Percentiles rank a stretch among this genome's conserved stretches.
phyloP scores from a whole-genome alignment of 257 asterid genomes.

The Coffea eugenioides region DNA sequence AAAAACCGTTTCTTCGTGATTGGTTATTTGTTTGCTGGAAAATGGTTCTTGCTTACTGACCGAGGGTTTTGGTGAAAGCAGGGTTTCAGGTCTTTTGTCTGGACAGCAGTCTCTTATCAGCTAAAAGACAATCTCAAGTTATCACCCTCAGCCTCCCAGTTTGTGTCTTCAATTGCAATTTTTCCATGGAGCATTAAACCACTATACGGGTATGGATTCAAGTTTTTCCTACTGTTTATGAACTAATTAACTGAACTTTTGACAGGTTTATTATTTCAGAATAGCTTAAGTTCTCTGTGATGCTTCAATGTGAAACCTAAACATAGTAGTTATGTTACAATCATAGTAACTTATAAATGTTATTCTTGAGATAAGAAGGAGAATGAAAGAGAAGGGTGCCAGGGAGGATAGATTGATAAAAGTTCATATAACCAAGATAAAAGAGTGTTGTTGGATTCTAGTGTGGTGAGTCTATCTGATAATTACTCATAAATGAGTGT shows the following conservation, averaged over 20 bases:
- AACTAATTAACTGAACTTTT: not conserved
- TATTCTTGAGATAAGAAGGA: not conserved
- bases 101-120: constrained; percentile 97
- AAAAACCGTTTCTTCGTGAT: not conserved
- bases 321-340: not conserved
- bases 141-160: constrained; percentile 94
- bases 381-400: not conserved
- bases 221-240: not conserved
- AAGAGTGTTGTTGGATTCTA: too few relatives aligned
- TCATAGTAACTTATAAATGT: not conserved
- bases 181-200: constrained; percentile 98
- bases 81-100: constrained; percentile 97
- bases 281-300: not conserved
- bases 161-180: constrained; percentile 80
- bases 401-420: too few relatives aligned
- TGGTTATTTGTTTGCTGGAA: not conserved
- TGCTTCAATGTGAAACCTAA: not conserved
- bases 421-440: too few relatives aligned
- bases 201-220: constrained; percentile 68
- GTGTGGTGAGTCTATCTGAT: too few relatives aligned
- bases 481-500: too few relatives aligned
- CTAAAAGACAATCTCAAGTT: constrained; percentile 82
- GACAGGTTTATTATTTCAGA: not conserved
- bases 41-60: not conserved
- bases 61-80: constrained; percentile 40